These are phyloP conservation scores for Calonectria hawksworthii DNA, from an alignment of 2,329 filamentous ascomycete genomes.

Conservation along the genomic window DNA sequence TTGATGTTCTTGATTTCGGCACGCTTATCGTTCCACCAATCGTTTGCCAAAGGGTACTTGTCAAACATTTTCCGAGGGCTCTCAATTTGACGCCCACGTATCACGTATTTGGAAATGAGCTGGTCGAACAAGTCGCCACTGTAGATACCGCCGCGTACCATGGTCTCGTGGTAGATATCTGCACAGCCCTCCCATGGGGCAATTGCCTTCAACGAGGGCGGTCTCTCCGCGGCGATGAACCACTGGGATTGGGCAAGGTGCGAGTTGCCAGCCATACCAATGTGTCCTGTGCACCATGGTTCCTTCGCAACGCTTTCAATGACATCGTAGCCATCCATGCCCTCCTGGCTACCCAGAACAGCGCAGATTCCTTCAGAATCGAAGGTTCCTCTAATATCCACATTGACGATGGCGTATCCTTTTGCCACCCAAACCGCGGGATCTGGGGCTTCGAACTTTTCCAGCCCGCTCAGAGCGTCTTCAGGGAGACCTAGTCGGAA, in stretches of 20 bases:
- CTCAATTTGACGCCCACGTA: conserved; percentile 31
- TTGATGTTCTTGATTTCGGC: conserved; percentile 39
- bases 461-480: conserved; percentile 10
- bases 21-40: conserved; percentile 43
- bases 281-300: conserved; percentile 17
- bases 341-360: conserved; percentile 20
- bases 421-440: conserved; percentile 14
- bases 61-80: conserved; percentile 37
- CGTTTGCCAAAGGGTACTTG: conserved; percentile 31
- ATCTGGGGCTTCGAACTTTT: conserved; percentile 28
- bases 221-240: conserved; percentile 11
- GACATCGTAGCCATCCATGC: conserved; percentile 17
- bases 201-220: conserved; percentile 21
- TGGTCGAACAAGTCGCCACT: conserved; percentile 19
- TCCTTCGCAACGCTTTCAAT: conserved; percentile 19
- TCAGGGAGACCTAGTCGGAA: too few relatives aligned
- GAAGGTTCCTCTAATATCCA: conserved; percentile 9
- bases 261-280: conserved; percentile 25
- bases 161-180: conserved; percentile 33
- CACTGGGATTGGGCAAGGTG: conserved; percentile 21
- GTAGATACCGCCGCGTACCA: conserved; percentile 41
- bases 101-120: conserved; percentile 20
- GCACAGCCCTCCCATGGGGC: conserved; percentile 26
- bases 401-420: conserved; percentile 20
- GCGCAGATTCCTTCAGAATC: conserved; percentile 10